Base-by-base conservation (phyloP, 2,329 filamentous ascomycete species). In the Xylaria sp. region DNA sequence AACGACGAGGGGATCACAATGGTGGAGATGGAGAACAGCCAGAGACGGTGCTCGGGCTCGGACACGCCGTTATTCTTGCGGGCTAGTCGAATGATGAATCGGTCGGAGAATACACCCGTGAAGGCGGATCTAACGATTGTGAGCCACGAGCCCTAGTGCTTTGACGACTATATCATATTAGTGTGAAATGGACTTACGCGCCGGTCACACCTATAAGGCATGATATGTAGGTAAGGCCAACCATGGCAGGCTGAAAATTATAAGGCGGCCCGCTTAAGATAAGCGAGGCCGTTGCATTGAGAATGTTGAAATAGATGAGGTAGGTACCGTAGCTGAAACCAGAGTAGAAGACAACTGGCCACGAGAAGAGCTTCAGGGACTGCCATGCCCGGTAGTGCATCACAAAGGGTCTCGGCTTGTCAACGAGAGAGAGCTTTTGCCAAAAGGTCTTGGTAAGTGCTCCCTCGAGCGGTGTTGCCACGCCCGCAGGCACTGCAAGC, bases 261-360 rank as follows among this genome's bases (percentile, higher is more conserved):
- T 83, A 83, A 0, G 81, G 80, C 0, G 75, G 64, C 0, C 75
- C 77, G 0, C 78, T 78, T 0, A 82, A 74, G 7, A 82, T 79
- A 30, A 82, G 80, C 32, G 77, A 84, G 21, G 77, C 79, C 1
- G 78, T 85, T 67, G 80, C 81, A 51, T 82, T 82, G n/a, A 82
- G 75, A 2, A 83, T 79, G 67, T 81, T 82, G 74, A 82, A 83
- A 75, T 79, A 82, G 45, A 82, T 77, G 2, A 83, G 76, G 32
- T 82, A 81, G 0, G 79, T 79, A 1, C 81, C 81, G 63, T 83
- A 83, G 8, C 79, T 79, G 59, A 83, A 82, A 9, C 81, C 82
- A 17, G 75, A 73, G 62, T 81, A 84, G 55, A 83, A 81, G 19
- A 83, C 78, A 17, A 82, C 78, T 0, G 82, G 82, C 79, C 81